phyloP scores from a whole-genome alignment of 2,329 filamentous ascomycete genomes.

The Aspergillus intermedius region DNA sequence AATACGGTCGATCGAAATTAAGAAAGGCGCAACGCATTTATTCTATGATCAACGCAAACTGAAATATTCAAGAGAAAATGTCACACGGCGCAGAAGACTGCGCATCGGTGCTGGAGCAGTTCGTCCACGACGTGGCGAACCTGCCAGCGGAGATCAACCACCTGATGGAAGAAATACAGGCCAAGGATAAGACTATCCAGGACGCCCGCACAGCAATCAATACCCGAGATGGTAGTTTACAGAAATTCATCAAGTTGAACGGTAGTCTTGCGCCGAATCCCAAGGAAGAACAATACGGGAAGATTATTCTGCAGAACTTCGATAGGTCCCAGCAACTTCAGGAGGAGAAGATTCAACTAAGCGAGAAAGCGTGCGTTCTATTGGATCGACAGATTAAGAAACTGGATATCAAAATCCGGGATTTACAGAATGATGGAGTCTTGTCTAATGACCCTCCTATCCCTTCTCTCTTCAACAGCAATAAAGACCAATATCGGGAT shows the following conservation, averaged over 20 bases:
- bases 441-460: constrained; percentile 54
- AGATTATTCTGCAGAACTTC: constrained; percentile 51
- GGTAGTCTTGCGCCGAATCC: constrained; percentile 56
- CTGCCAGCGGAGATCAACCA: constrained; percentile 59
- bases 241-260: constrained; percentile 60
- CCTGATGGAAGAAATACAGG: constrained; percentile 60
- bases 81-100: constrained; percentile 52
- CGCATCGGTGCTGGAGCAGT: constrained; percentile 58
- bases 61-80: constrained; percentile 25
- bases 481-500: constrained; percentile 37
- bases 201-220: constrained; percentile 52
- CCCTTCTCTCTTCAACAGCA: constrained; percentile 50
- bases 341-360: constrained; percentile 56
- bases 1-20: too few relatives aligned
- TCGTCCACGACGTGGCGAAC: constrained; percentile 58
- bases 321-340: constrained; percentile 54
- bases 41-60: too few relatives aligned
- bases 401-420: constrained; percentile 56
- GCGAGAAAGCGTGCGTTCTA: constrained; percentile 54
- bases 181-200: constrained; percentile 56
- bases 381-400: constrained; percentile 59
- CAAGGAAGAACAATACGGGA: constrained; percentile 57
- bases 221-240: constrained; percentile 54
- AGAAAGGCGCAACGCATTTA: too few relatives aligned
- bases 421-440: constrained; percentile 53